These are phyloP conservation scores for Fusarium tjaetaba DNA, from an alignment of 2,329 filamentous ascomycete species.

Conservation along the genomic window DNA sequence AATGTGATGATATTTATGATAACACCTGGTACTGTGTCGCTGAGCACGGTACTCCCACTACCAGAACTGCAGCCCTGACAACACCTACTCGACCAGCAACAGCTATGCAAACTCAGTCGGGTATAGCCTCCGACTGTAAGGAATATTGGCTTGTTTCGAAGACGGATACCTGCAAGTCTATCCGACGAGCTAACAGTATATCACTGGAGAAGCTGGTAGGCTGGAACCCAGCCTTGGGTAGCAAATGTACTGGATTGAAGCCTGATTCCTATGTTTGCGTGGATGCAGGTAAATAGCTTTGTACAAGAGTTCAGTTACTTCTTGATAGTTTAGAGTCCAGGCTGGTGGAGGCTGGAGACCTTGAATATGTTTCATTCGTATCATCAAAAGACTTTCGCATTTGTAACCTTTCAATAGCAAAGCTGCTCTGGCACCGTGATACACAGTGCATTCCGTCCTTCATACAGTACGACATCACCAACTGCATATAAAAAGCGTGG, in stretches of 20 bases:
- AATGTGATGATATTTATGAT: fast-evolving
- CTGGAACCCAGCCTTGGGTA: background rate
- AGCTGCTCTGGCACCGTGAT: no score
- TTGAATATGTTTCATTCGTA: no score
- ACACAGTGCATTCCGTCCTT: no score
- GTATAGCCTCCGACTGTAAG: fast-evolving
- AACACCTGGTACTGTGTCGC: background rate
- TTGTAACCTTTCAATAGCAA: no score
- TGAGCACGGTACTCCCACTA: fast-evolving
- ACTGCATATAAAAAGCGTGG: no score
- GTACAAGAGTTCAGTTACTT: no score
- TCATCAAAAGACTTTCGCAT: no score
- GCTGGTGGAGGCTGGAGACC: no score
- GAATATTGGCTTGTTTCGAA: background rate
- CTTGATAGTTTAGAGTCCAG: no score
- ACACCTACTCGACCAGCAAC: fast-evolving
- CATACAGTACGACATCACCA: no score
- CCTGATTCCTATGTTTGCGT: background rate
- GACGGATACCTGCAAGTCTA: background rate
- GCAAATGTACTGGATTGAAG: background rate
- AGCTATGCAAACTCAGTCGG: background rate
- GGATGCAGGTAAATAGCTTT: background rate
- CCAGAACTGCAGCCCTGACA: background rate
- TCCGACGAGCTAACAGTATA: background rate
- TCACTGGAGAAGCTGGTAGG: background rate